Conservation (phyloP, 176 grass and related monocot genomes). For the Typha latifolia region DNA sequence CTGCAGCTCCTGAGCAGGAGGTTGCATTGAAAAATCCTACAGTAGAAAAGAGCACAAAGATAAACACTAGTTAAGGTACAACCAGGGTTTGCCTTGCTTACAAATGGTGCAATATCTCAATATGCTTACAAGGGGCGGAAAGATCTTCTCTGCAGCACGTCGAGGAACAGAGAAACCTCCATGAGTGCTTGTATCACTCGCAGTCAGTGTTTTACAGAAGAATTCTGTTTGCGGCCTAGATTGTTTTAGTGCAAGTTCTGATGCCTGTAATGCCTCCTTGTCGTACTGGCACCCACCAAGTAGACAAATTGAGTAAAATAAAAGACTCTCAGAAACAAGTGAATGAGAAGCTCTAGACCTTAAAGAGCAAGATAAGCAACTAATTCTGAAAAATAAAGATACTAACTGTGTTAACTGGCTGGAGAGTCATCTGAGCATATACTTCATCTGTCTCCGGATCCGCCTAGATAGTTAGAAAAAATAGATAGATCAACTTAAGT, state of each 20-base stretch:
- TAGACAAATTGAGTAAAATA: conserved; percentile 11
- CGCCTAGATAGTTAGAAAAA: conserved; percentile 43
- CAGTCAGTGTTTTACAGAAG: conserved; percentile 98
- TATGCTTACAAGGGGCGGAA: conserved; percentile 71
- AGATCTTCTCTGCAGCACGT: conserved; percentile 91
- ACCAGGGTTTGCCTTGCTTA: not conserved
- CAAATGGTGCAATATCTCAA: conserved; percentile 1
- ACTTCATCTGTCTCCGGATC: conserved; percentile 96
- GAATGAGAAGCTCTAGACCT: too few relatives aligned
- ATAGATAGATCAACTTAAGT: not conserved
- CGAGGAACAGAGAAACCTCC: conserved; percentile 98
- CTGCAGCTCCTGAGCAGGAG: conserved; percentile 89
- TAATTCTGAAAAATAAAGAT: conserved; percentile 9
- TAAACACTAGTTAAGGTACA: not conserved
- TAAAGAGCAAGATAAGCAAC: not conserved
- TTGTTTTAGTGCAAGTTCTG: conserved; percentile 87
- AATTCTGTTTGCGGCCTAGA: conserved; percentile 76
- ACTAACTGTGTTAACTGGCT: conserved; percentile 90
- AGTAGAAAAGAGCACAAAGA: not conserved
- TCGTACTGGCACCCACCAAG: conserved; percentile 49
- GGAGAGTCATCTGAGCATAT: conserved; percentile 99
- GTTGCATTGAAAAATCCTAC: conserved; percentile 95
- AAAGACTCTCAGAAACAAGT: not conserved
- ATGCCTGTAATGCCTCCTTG: conserved; percentile 83
- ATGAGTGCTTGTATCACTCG: conserved; percentile 96